phyloP scores from a whole-genome alignment of 1,284 basidiomycete genomes.

The Cronartium quercuum region DNA sequence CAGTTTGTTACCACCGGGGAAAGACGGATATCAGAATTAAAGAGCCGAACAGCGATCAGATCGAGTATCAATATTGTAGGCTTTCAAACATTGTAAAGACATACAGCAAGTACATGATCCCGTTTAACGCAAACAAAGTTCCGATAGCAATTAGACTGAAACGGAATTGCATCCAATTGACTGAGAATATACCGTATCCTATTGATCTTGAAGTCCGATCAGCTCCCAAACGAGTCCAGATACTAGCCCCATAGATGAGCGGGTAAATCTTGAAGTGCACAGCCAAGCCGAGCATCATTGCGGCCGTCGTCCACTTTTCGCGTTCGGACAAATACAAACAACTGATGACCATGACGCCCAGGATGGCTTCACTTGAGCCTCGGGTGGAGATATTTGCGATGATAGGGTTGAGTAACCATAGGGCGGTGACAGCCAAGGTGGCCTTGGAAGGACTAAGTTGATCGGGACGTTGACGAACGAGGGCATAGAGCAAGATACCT shows the following conservation, averaged over 20 bases:
- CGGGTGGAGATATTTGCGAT: constrained; percentile 93
- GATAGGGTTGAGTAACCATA: constrained; percentile 85
- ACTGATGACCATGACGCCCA: constrained; percentile 71
- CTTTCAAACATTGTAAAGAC: constrained; percentile 47
- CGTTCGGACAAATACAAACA: constrained; percentile 59
- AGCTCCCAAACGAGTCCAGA: constrained; percentile 48
- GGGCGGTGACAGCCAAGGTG: constrained; percentile 51
- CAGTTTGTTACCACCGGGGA: constrained; percentile 3
- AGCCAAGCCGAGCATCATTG: constrained; percentile 66
- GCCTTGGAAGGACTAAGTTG: constrained; percentile 42
- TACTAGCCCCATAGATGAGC: constrained; percentile 74
- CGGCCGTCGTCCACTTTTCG: constrained; percentile 54
- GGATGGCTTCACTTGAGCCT: constrained; percentile 84
- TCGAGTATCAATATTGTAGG: neutral
- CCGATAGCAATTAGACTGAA: constrained; percentile 65
- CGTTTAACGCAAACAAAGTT: constrained; percentile 65
- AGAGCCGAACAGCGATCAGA: neutral
- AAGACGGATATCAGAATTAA: neutral
- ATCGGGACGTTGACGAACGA: constrained; percentile 9
- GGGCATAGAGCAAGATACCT: constrained; percentile 65
- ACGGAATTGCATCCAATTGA: constrained; percentile 57
- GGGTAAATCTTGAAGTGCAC: constrained; percentile 96
- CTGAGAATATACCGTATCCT: constrained; percentile 51
- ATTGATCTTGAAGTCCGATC: neutral
- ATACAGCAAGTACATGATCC: constrained; percentile 68